Evolutionary conservation across 148 eudicot genomes (phyloP).

Genomic region (Mesembryanthemum crystallinum): DNA sequence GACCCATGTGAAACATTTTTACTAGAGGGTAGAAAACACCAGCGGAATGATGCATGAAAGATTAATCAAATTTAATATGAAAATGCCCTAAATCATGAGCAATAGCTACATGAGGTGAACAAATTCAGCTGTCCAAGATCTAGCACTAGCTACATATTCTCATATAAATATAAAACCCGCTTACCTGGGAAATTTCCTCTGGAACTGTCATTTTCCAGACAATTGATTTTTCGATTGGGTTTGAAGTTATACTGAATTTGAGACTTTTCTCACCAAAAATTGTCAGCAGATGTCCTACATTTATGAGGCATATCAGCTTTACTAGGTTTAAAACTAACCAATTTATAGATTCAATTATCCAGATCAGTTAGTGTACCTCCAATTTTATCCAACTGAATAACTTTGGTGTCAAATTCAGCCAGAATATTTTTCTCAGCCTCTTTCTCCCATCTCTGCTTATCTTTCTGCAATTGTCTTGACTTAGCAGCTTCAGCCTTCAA

Average conservation of each 20-base stretch:
- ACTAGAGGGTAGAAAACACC: neutral
- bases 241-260: conserved; percentile 46
- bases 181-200: conserved; percentile 66
- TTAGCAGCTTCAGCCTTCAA: conserved; percentile 77
- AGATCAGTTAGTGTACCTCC: conserved; percentile 58
- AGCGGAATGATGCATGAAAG: neutral
- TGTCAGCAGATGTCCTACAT: conserved; percentile 68
- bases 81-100: neutral
- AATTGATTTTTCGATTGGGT: conserved; percentile 72
- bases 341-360: neutral
- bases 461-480: conserved; percentile 57
- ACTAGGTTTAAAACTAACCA: neutral
- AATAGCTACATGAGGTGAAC: neutral
- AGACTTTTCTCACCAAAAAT: conserved; percentile 73
- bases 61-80: neutral
- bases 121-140: neutral
- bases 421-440: conserved; percentile 67
- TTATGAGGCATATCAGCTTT: conserved; percentile 17
- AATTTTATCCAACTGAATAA: conserved; percentile 64
- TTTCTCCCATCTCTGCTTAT: conserved; percentile 74
- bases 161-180: conserved; percentile 9
- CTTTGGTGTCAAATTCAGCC: conserved; percentile 66
- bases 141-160: neutral
- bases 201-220: conserved; percentile 74
- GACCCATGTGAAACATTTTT: neutral